Conservation (phyloP, 768 basidiomycete species). For the Heimioporus sp. region DNA sequence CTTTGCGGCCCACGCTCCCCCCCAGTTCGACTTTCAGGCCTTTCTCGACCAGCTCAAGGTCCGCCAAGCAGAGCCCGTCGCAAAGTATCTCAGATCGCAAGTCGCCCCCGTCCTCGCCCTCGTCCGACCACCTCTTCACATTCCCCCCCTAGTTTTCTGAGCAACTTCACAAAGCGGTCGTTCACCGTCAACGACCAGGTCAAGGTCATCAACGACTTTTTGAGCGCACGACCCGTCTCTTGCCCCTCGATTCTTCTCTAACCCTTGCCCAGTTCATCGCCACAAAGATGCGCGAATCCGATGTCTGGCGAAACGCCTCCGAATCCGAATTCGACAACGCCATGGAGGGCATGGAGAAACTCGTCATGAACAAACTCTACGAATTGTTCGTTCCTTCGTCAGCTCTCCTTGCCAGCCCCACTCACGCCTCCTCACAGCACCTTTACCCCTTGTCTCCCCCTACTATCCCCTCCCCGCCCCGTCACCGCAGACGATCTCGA, state of each 20-base stretch:
- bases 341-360: slow-evolving; percentile 98
- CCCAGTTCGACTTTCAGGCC: slow-evolving; percentile 86
- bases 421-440: slow-evolving; percentile 52
- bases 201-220: slow-evolving; percentile 92
- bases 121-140: background rate
- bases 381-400: slow-evolving; percentile 69
- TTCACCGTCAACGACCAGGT: slow-evolving; percentile 93
- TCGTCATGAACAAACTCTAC: slow-evolving; percentile 97
- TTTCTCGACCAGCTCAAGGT: slow-evolving; percentile 95
- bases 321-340: slow-evolving; percentile 93
- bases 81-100: slow-evolving; percentile 93
- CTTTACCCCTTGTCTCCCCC: slow-evolving; percentile 82
- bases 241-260: slow-evolving; percentile 5
- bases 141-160: slow-evolving; percentile 67
- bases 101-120: slow-evolving; percentile 32
- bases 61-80: slow-evolving; percentile 85
- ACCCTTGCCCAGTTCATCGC: slow-evolving; percentile 72
- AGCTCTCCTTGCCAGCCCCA: background rate
- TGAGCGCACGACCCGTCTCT: slow-evolving; percentile 49
- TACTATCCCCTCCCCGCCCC: slow-evolving; percentile 63
- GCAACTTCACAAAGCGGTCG: slow-evolving; percentile 88
- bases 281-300: slow-evolving; percentile 78
- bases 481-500: slow-evolving; percentile 97
- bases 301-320: slow-evolving; percentile 76
- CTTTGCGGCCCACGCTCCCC: too few species aligned